Evolutionary conservation across 139 green algal species (phyloP).

Genomic region (Mychonastes homosphaera): DNA sequence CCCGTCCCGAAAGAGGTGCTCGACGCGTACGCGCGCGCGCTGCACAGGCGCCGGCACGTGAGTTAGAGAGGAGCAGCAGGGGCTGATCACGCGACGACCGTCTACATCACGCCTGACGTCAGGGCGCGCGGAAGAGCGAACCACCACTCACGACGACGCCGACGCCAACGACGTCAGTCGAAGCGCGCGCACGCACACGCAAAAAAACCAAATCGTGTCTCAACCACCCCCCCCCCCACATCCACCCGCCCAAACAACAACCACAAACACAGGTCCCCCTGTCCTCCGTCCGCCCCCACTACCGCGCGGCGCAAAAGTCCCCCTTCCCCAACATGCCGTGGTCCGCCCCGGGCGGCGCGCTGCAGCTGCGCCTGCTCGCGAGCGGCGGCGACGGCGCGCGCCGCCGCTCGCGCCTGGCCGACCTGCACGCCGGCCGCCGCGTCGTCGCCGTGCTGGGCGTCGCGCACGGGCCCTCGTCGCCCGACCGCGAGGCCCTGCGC

Average conservation of each 20-base stretch:
- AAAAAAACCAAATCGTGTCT: too few species aligned
- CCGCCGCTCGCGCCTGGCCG: slow-evolving; percentile 22
- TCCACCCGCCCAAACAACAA: too few species aligned
- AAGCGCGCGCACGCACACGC: too few species aligned
- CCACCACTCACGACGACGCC: too few species aligned
- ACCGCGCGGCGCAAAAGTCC: slow-evolving; percentile 45
- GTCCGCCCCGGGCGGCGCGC: too few species aligned
- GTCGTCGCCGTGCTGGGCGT: slow-evolving; percentile 69
- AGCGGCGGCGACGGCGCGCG: slow-evolving; percentile 30
- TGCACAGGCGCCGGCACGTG: slow-evolving; percentile 48
- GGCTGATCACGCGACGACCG: too few species aligned
- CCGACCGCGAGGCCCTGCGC: slow-evolving; percentile 4
- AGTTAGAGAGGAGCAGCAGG: too few species aligned
- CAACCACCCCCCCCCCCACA: too few species aligned
- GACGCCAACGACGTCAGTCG: too few species aligned
- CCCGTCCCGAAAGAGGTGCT: slow-evolving; percentile 41
- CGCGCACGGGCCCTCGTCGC: slow-evolving; percentile 48
- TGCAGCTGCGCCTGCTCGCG: not conserved
- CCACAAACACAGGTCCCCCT: slow-evolving; percentile 62
- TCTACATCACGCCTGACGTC: too few species aligned
- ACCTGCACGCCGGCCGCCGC: slow-evolving; percentile 50
- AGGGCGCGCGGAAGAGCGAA: too few species aligned
- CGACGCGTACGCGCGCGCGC: slow-evolving; percentile 43
- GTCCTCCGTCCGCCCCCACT: slow-evolving; percentile 35
- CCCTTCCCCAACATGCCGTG: slow-evolving; percentile 65